Evolutionary conservation across 129 eudicot species (phyloP).

Genomic region (Helianthus tuberosus): DNA sequence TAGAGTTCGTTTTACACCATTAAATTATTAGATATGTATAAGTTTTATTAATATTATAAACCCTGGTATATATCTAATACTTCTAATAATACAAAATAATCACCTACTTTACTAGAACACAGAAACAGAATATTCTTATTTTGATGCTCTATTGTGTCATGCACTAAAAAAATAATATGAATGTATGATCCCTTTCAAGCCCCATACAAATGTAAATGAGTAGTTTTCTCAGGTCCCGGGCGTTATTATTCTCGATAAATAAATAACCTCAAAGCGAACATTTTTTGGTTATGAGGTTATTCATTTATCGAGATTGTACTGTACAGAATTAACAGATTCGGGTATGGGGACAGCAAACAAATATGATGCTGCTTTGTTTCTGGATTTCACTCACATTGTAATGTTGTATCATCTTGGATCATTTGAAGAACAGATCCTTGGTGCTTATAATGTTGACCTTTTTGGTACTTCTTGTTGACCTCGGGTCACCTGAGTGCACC

Average conservation of each 20-base stretch:
- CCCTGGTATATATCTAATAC: neutral
- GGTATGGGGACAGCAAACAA: constrained; percentile 7
- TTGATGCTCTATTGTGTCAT: constrained; percentile 7
- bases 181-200: neutral
- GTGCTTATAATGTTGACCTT: neutral
- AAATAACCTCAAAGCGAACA: neutral
- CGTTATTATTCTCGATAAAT: neutral
- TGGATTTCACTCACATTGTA: constrained; percentile 4
- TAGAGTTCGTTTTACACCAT: neutral
- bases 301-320: neutral
- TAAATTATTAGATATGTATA: too few relatives aligned
- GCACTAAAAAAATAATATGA: neutral
- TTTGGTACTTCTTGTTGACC: neutral
- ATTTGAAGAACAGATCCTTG: constrained; percentile 1
- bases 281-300: neutral
- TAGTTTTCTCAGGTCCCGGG: too few relatives aligned
- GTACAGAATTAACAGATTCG: constrained; percentile 12
- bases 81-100: neutral
- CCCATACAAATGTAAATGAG: neutral
- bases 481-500: constrained; percentile 8
- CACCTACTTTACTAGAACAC: neutral
- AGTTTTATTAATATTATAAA: neutral
- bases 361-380: constrained; percentile 22
- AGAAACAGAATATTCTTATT: constrained; percentile 15
- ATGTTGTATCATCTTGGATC: neutral